Evolutionary conservation across 306 rosid genomes (phyloP).

Genomic region (Rosa lucieae): DNA sequence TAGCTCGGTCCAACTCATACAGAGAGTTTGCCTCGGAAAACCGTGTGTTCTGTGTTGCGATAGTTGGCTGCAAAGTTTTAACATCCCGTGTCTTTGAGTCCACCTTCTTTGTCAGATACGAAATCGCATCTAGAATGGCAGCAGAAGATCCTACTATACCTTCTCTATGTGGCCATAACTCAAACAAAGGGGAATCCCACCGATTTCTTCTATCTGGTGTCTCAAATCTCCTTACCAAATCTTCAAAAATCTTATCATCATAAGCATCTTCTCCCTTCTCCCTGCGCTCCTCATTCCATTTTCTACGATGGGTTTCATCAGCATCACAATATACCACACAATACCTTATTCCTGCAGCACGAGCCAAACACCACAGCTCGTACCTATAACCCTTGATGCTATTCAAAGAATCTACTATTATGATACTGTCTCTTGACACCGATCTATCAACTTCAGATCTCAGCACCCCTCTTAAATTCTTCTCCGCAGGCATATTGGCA

Average conservation of each 20-base stretch:
- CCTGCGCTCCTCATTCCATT: slow-evolving; percentile 79
- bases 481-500: slow-evolving; percentile 86
- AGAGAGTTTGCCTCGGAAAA: slow-evolving; percentile 82
- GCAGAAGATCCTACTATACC: slow-evolving; percentile 57
- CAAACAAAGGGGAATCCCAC: slow-evolving; percentile 95
- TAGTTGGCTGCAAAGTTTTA: slow-evolving; percentile 84
- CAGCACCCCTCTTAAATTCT: slow-evolving; percentile 86
- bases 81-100: slow-evolving; percentile 82
- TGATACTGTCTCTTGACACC: slow-evolving; percentile 61
- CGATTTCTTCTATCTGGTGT: slow-evolving; percentile 80
- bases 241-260: slow-evolving; percentile 68
- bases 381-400: slow-evolving; percentile 90
- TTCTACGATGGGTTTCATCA: slow-evolving; percentile 62
- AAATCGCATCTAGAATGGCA: slow-evolving; percentile 58
- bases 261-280: slow-evolving; percentile 64
- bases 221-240: slow-evolving; percentile 84
- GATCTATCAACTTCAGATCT: slow-evolving; percentile 94
- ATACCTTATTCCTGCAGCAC: slow-evolving; percentile 80
- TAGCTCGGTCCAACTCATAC: slow-evolving; percentile 80
- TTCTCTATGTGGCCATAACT: slow-evolving; percentile 71
- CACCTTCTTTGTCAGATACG: slow-evolving; percentile 62
- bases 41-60: slow-evolving; percentile 72
- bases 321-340: slow-evolving; percentile 79
- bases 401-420: slow-evolving; percentile 83
- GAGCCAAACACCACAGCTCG: slow-evolving; percentile 96